Evolutionary conservation across 2,329 filamentous ascomycete genomes (phyloP).

Genomic region (Exophiala oligosperma): DNA sequence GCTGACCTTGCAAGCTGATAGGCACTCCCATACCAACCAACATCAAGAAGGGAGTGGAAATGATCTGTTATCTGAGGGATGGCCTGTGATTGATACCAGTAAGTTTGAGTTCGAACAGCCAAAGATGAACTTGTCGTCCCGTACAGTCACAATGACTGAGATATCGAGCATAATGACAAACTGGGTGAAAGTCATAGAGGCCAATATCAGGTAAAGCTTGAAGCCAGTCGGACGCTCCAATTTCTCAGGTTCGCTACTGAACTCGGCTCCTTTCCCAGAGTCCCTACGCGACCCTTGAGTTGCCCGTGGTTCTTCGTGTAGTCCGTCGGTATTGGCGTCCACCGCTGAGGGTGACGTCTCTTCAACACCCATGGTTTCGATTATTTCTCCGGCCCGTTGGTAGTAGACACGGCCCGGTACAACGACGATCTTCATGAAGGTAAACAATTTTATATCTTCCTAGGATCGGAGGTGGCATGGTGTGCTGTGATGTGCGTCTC

Average conservation of each 20-base stretch:
- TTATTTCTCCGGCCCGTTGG: no score
- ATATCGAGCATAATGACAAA: slow-evolving; percentile 55
- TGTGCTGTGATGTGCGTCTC: neutral
- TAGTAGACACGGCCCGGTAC: no score
- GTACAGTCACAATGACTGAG: slow-evolving; percentile 54
- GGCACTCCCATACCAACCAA: slow-evolving; percentile 40
- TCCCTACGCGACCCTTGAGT: neutral
- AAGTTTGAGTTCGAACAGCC: no score
- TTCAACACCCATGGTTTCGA: no score
- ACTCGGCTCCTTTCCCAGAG: neutral
- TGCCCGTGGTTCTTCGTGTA: neutral
- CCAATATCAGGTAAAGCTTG: slow-evolving; percentile 30
- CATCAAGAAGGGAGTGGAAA: slow-evolving; percentile 36
- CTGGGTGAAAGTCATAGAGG: slow-evolving; percentile 42
- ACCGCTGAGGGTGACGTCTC: no score
- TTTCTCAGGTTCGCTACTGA: neutral
- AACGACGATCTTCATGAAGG: no score
- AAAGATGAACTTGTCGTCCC: neutral
- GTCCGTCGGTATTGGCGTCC: neutral
- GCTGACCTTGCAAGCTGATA: slow-evolving; percentile 42
- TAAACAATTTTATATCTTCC: neutral
- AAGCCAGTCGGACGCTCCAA: slow-evolving; percentile 23
- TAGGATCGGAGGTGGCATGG: neutral
- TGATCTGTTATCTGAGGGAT: slow-evolving; percentile 51
- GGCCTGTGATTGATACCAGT: slow-evolving; percentile 32